Evolutionary conservation across 139 green algal species (phyloP).

Genomic region (Coelastrella sp.): DNA sequence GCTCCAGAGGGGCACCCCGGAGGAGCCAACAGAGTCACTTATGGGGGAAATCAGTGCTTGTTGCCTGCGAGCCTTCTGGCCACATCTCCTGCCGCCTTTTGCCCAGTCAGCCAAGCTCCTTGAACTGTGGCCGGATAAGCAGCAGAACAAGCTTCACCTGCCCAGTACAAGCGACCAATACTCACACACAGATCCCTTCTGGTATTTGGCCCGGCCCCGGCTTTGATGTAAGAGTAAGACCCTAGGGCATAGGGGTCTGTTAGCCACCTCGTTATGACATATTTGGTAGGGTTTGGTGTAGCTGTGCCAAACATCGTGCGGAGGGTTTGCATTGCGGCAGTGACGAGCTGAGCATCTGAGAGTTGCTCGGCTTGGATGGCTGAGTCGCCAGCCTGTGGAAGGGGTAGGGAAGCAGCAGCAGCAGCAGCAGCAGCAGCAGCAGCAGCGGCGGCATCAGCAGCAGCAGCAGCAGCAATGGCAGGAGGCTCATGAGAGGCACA

Average conservation of each 20-base stretch:
- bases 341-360: background rate
- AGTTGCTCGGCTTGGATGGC: background rate
- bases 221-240: background rate
- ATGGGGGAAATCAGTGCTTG: background rate
- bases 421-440: no score
- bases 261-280: constrained; percentile 25
- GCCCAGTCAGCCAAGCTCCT: constrained; percentile 17
- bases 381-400: background rate
- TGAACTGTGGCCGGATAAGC: constrained; percentile 18
- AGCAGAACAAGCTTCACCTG: background rate
- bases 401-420: background rate
- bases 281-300: background rate
- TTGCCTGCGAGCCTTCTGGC: background rate
- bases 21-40: no score
- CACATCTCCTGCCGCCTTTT: background rate
- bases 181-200: background rate
- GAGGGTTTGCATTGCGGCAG: background rate
- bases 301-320: constrained; percentile 3
- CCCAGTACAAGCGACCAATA: background rate
- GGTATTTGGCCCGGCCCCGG: background rate
- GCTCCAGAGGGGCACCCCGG: no score
- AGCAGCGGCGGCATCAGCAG: no score
- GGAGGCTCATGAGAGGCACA: no score
- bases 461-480: no score
- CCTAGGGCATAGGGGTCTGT: constrained; percentile 28